phyloP scores from a whole-genome alignment of 179 eudicot genomes.

The Camellia oleifera region DNA sequence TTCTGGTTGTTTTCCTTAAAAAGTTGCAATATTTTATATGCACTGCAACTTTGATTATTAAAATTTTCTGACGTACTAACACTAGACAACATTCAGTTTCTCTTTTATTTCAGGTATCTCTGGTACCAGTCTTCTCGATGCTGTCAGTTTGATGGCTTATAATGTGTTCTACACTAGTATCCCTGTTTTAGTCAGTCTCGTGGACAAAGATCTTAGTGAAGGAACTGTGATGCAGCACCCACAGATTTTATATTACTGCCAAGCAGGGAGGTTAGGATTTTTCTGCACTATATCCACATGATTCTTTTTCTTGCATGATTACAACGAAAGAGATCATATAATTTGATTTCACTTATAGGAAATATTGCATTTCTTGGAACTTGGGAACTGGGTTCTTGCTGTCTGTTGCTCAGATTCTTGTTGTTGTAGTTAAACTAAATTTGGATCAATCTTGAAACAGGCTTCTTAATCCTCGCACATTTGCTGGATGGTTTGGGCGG shows the following conservation, averaged over 20 bases:
- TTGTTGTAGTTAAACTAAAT: slow-evolving; percentile 11
- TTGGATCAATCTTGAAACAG: slow-evolving; percentile 41
- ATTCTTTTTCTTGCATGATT: background rate
- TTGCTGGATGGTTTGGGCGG: slow-evolving; percentile 99
- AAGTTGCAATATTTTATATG: too few relatives aligned
- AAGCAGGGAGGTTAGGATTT: slow-evolving; percentile 78
- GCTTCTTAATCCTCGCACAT: slow-evolving; percentile 93
- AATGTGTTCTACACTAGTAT: slow-evolving; percentile 97
- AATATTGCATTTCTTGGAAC: background rate
- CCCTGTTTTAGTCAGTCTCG: slow-evolving; percentile 87
- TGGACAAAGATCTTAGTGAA: slow-evolving; percentile 97
- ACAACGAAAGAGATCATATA: background rate
- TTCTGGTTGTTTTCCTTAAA: background rate
- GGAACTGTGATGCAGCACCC: slow-evolving; percentile 97
- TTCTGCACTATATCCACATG: background rate
- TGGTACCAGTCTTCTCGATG: slow-evolving; percentile 96
- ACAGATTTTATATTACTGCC: slow-evolving; percentile 93
- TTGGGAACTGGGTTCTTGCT: slow-evolving; percentile 6
- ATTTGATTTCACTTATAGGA: background rate
- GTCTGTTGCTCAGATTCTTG: slow-evolving; percentile 2
- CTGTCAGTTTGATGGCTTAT: slow-evolving; percentile 98
- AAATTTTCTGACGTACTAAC: slow-evolving; percentile 33
- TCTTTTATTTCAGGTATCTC: slow-evolving; percentile 98
- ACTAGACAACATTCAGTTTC: slow-evolving; percentile 53
- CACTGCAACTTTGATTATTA: too few relatives aligned